Evolutionary conservation across 768 basidiomycete genomes (phyloP), one percentile per base, ranked within the genome.

Genomic region (Xerocomus spinulosus): DNA sequence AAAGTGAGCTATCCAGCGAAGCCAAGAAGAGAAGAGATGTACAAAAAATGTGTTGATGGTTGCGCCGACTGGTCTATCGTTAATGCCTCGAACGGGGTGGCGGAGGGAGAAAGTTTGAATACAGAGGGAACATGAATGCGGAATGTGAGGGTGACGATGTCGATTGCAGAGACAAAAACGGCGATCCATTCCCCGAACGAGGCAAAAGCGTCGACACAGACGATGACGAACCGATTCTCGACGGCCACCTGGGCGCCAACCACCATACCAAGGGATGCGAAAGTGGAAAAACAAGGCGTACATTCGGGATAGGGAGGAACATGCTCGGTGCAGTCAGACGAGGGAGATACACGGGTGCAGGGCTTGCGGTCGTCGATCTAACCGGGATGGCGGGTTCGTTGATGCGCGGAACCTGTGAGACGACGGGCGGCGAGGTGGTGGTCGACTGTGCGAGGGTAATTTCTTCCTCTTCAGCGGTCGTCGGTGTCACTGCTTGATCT

Each of bases 281-380:
- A 52, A 78, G 68, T 42, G 69, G 69, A 47, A 42, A 62, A 65
- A 55, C 25, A 56, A 57, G 70, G 79, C 86, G 80, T 77, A 92
- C 89, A 72, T 89, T 89, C 42, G 90, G 89, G 35, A 91, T 85
- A n/a, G 89, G 89, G 39, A 91, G 70, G 63, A 92, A 92, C 83
- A 91, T 85, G 28, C 81, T 84, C 28, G 88, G 82, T 24, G 79
- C 66, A 29, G 83, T 73, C 30, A 91, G 78, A 30, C 80, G 80
- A 2, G 87, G 86, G 23, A 87, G 70, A 62, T 81, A 83, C 18
- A 87, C 59, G 39, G 63, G 61, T 12, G 59, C 46, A 18, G 57
- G 49, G 15, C 51, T 58, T 40, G 39, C 39, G 6, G 44, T 1
- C 4, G 34, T 25, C 6, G 56, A 42, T 37, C 45, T 42, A 12